Evolutionary conservation across 2,329 filamentous ascomycete genomes (phyloP).

Genomic region (Cercospora berteroae): DNA sequence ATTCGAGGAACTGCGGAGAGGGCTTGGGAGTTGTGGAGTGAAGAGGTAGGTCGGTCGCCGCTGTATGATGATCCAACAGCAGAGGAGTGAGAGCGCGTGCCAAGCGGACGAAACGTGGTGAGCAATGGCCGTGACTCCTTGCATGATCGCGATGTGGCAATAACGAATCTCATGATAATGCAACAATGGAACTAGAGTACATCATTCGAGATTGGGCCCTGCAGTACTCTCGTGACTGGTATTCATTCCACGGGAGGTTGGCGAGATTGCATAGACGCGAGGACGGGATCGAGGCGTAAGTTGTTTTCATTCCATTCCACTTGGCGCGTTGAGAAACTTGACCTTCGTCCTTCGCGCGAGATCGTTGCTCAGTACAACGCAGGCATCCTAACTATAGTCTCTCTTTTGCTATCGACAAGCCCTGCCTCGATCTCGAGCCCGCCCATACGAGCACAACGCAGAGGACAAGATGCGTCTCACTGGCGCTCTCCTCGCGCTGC

Average conservation of each 20-base stretch:
- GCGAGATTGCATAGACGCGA: conserved; percentile 19
- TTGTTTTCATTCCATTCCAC: conserved; percentile 24
- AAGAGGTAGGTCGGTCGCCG: conserved; percentile 38
- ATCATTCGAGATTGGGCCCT: neutral
- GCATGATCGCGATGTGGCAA: neutral
- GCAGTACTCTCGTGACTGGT: neutral
- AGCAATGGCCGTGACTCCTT: neutral
- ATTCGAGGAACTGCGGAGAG: conserved; percentile 36
- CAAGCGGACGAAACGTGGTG: neutral
- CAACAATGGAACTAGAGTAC: neutral
- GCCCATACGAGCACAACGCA: neutral
- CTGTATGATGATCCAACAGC: neutral
- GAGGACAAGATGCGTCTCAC: conserved; percentile 15
- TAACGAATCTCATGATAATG: neutral
- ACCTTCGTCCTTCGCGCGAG: neutral
- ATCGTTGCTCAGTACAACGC: conserved; percentile 14
- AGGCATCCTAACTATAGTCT: conserved; percentile 16
- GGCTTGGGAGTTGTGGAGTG: conserved; percentile 47
- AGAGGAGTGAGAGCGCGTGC: neutral
- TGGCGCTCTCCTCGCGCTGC: conserved; percentile 20
- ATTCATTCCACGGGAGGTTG: conserved; percentile 17
- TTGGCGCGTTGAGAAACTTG: conserved; percentile 17
- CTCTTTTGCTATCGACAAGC: conserved; percentile 10
- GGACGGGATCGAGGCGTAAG: conserved; percentile 13
- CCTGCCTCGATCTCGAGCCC: too few species aligned